phyloP scores from a whole-genome alignment of 441 rosid species.

The Flueggea neowawraea region DNA sequence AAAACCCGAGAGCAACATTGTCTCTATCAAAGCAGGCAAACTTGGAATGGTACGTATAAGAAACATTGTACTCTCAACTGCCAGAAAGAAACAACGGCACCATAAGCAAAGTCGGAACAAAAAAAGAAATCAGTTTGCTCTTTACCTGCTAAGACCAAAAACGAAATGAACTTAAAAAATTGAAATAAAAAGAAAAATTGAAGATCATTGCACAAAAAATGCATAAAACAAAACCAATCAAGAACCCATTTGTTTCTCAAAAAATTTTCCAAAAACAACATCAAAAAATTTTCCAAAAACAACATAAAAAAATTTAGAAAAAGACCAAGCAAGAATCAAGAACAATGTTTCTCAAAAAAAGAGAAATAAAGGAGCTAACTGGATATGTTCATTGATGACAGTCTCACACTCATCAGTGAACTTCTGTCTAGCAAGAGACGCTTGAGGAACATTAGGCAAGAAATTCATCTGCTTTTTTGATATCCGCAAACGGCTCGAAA shows the following conservation, averaged over 20 bases:
- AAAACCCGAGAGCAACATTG: constrained; percentile 80
- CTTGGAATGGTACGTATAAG: constrained; percentile 88
- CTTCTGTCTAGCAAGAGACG: constrained; percentile 47
- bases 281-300: too few relatives aligned
- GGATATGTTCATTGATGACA: constrained; percentile 54
- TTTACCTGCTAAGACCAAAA: too few relatives aligned
- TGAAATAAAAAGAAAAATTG: not conserved
- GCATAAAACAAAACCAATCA: too few relatives aligned
- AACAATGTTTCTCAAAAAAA: too few relatives aligned
- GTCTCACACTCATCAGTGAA: constrained; percentile 40
- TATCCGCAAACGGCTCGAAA: constrained; percentile 52
- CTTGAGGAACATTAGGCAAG: constrained; percentile 31
- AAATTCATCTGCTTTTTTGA: constrained; percentile 31
- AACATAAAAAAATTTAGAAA: too few relatives aligned
- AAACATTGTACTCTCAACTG: constrained; percentile 97
- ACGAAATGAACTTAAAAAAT: too few relatives aligned
- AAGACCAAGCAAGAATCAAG: too few relatives aligned
- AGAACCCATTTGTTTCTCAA: too few relatives aligned
- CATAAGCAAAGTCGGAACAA: not conserved
- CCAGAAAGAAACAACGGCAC: constrained; percentile 3
- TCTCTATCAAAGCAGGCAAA: constrained; percentile 91
- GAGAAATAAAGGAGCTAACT: constrained; percentile 25
- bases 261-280: too few relatives aligned
- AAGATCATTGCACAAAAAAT: too few relatives aligned
- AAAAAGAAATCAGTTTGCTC: too few relatives aligned